These are phyloP conservation scores for Aspergillus cristatus DNA, from an alignment of 495 filamentous ascomycete species.

Conservation along the genomic window DNA sequence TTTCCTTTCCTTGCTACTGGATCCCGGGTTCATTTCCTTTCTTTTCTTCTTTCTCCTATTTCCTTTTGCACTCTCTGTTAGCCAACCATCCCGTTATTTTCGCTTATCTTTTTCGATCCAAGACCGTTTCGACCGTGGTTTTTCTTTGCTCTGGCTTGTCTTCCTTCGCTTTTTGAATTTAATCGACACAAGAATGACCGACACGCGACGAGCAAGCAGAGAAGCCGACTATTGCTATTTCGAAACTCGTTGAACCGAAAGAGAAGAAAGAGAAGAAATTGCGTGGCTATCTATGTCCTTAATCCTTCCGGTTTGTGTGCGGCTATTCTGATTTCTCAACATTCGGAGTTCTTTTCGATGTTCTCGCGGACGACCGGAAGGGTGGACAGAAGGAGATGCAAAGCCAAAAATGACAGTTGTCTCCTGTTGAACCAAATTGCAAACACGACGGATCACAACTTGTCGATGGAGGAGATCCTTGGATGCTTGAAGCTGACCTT, in stretches of 20 bases:
- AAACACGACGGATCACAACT: constrained; percentile 14
- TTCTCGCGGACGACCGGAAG: constrained; percentile 13
- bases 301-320: constrained; percentile 14
- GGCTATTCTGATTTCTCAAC: constrained; percentile 10
- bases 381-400: constrained; percentile 31
- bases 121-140: no score
- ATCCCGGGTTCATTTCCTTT: constrained; percentile 9
- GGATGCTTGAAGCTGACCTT: no score
- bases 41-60: constrained; percentile 8
- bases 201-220: no score
- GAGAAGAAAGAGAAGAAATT: constrained; percentile 1
- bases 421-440: constrained; percentile 14
- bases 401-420: constrained; percentile 8
- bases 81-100: constrained; percentile 29
- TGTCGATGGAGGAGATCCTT: constrained; percentile 16
- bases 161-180: constrained; percentile 31
- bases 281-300: constrained; percentile 33
- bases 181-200: no score
- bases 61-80: constrained; percentile 26
- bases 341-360: constrained; percentile 2
- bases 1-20: constrained; percentile 26
- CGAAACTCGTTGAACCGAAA: constrained; percentile 21
- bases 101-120: no score
- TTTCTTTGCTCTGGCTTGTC: not conserved
- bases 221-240: constrained; percentile 2